Percentiles rank a stretch among this genome's conserved stretches.
These are phyloP conservation scores for Hypholoma sublateritium DNA, from an alignment of 768 basidiomycete species.

Conservation along the genomic window DNA sequence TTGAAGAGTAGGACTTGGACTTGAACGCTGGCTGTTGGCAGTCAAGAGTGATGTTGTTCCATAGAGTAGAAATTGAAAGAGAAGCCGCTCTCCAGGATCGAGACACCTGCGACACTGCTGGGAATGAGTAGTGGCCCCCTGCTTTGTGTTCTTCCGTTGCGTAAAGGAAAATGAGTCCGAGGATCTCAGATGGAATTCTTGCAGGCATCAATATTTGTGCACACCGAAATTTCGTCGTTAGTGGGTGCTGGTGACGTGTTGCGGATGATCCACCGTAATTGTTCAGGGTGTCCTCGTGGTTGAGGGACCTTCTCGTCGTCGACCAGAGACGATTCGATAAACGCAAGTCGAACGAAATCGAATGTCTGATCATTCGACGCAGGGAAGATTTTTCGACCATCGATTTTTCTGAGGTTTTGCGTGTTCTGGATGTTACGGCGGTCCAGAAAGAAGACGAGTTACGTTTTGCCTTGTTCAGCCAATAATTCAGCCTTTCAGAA, in stretches of 20 bases:
- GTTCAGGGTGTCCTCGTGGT: background rate
- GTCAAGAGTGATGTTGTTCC: background rate
- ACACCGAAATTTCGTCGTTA: background rate
- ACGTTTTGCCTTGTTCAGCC: too few relatives aligned
- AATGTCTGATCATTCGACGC: background rate
- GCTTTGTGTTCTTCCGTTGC: background rate
- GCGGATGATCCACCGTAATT: background rate
- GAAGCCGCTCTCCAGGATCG: background rate
- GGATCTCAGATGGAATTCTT: background rate
- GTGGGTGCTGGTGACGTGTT: background rate
- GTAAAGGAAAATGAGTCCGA: background rate
- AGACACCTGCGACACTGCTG: background rate
- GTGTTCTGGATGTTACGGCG: too few relatives aligned
- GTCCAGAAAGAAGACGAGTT: too few relatives aligned
- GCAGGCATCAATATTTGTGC: background rate
- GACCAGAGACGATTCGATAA: background rate
- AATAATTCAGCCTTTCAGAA: too few relatives aligned
- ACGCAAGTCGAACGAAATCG: background rate
- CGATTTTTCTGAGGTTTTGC: too few relatives aligned
- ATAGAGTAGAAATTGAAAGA: background rate
- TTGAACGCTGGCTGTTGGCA: background rate
- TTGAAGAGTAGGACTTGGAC: background rate
- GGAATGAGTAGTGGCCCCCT: background rate
- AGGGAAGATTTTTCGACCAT: background rate
- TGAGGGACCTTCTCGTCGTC: background rate